phyloP scores from a whole-genome alignment of 805 yeast genomes.

The Lachancea thermotolerans region DNA sequence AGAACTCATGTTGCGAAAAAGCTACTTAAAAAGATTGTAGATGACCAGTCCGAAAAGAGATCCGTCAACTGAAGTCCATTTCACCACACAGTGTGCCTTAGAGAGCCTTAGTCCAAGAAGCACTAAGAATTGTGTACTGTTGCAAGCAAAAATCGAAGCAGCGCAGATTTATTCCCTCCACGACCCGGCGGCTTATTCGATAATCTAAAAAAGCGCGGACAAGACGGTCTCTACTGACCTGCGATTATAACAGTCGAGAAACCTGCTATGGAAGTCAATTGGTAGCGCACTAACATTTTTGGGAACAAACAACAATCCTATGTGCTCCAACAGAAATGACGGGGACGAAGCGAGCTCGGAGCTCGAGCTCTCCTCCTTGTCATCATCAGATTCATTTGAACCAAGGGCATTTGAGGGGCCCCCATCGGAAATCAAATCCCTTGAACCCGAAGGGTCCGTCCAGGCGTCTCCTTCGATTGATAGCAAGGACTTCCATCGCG shows the following conservation, averaged over 20 bases:
- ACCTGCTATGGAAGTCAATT: background rate
- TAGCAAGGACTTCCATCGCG: background rate
- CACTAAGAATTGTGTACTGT: no score
- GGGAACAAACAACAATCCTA: background rate
- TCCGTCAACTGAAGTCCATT: no score
- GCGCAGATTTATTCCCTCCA: no score
- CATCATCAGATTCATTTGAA: conserved; percentile 7
- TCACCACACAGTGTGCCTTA: no score
- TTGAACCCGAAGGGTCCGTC: background rate
- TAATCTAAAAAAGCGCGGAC: conserved; percentile 4
- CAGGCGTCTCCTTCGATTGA: background rate
- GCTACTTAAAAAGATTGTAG: no score
- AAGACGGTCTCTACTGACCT: background rate
- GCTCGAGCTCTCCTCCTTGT: conserved; percentile 7
- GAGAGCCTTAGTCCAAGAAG: no score
- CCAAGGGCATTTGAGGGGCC: conserved; percentile 7
- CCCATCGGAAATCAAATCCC: conserved; percentile 1
- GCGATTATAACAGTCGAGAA: background rate
- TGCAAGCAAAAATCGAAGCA: no score
- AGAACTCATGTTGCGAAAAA: no score
- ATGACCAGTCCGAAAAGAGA: no score
- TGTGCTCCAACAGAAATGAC: conserved; percentile 2
- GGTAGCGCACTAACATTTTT: background rate
- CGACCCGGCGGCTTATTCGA: no score
- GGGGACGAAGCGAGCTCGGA: conserved; percentile 6